Evolutionary conservation across 371 early-diverging fungal species (phyloP).

Genomic region (Mortierella sp.): DNA sequence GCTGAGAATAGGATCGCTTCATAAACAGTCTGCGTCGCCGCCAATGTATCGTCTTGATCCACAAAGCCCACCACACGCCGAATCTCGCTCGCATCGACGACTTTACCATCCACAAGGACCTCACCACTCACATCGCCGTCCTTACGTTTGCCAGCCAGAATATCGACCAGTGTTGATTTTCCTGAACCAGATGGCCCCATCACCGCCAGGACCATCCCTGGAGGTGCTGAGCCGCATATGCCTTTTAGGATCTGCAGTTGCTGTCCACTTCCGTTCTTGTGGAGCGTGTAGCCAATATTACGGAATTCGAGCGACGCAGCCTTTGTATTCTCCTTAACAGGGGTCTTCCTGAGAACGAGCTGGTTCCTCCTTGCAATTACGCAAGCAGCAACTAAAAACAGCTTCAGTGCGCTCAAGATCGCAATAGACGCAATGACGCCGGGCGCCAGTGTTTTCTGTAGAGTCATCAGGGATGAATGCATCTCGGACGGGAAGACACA

Average conservation of each 20-base stretch:
- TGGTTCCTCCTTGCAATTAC: slow-evolving; percentile 38
- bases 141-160: slow-evolving; percentile 76
- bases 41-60: slow-evolving; percentile 88
- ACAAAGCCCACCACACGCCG: slow-evolving; percentile 83
- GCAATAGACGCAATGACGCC: slow-evolving; percentile 44
- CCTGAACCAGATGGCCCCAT: slow-evolving; percentile 82
- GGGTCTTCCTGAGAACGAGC: slow-evolving; percentile 29
- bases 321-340: slow-evolving; percentile 34
- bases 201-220: slow-evolving; percentile 64
- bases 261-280: slow-evolving; percentile 47
- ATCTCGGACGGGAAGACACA: slow-evolving; percentile 54
- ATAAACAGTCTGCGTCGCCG: slow-evolving; percentile 84
- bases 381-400: slow-evolving; percentile 34
- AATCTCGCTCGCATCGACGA: slow-evolving; percentile 63
- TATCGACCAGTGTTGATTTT: slow-evolving; percentile 77
- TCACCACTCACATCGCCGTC: slow-evolving; percentile 70
- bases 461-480: slow-evolving; percentile 13
- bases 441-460: slow-evolving; percentile 21
- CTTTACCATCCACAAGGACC: slow-evolving; percentile 75
- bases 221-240: slow-evolving; percentile 48
- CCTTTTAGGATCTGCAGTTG: slow-evolving; percentile 52
- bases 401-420: slow-evolving; percentile 28
- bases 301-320: slow-evolving; percentile 54
- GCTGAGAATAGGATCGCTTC: slow-evolving; percentile 87
- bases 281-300: slow-evolving; percentile 53